phyloP scores from a whole-genome alignment of 768 basidiomycete species.

The Glaciozyma antarctica region DNA sequence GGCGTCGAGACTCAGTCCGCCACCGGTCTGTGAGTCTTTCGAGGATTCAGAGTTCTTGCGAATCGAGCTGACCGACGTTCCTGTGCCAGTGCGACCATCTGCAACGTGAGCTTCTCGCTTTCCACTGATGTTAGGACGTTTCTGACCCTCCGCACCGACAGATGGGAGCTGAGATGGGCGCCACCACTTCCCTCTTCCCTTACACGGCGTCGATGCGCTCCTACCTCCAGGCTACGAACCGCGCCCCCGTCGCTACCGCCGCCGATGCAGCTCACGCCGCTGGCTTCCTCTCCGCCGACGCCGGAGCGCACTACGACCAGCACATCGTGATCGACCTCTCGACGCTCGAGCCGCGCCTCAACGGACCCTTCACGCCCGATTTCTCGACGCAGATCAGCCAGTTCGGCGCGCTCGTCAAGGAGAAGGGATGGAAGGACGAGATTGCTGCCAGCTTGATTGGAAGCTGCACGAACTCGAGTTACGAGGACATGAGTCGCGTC shows the following conservation, averaged over 20 bases:
- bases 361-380: constrained; percentile 97
- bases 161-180: constrained; percentile 99
- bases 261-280: constrained; percentile 70
- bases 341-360: constrained; percentile 42
- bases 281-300: constrained; percentile 74
- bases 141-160: neutral
- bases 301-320: constrained; percentile 86
- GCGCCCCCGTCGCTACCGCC: constrained; percentile 70
- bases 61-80: constrained; percentile 3
- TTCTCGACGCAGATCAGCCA: constrained; percentile 84
- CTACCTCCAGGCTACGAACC: constrained; percentile 82
- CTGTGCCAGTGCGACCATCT: constrained; percentile 66
- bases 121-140: no score
- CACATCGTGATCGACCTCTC: constrained; percentile 61
- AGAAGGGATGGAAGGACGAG: constrained; percentile 88
- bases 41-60: neutral
- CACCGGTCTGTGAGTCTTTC: constrained; percentile 52
- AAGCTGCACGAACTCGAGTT: constrained; percentile 98
- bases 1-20: constrained; percentile 83
- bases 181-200: constrained; percentile 97
- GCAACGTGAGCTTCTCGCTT: constrained; percentile 46
- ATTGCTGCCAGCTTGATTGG: constrained; percentile 87
- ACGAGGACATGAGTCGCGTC: constrained; percentile 72
- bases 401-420: constrained; percentile 67
- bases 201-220: constrained; percentile 81